Base-by-base conservation (phyloP, 768 basidiomycete genomes). In the Naganishia friedmannii region DNA sequence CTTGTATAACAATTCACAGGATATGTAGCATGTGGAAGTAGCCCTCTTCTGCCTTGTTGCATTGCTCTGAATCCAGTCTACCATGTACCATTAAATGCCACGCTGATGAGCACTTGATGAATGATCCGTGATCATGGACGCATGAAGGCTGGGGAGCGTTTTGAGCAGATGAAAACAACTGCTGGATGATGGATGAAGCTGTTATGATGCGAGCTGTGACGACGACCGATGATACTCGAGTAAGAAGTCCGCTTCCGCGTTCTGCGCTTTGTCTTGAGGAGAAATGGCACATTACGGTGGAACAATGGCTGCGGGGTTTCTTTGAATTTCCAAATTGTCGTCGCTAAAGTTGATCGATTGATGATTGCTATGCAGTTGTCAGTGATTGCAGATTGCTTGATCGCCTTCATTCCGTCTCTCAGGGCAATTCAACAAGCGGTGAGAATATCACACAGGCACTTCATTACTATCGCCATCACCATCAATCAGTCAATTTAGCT, bases 211-310 rank as follows among this genome's bases (percentile, higher is more conserved):
- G 34, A 4, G 42, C 42, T 42, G 42, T 42, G 42, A 42, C 42
- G 15, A 42, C 34, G 34, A 37, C n/a, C n/a, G n/a, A n/a, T n/a
- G n/a, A n/a, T n/a, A n/a, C n/a, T n/a, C 12, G 34, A 37, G 34
- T 4, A 37, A 12, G 34, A 37, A 12, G 34, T 17, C 15, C 42
- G 42, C 42, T 42, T 42, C 42, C 9, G 15, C 42, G n/a, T n/a
- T 42, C 15, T 42, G 42, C 42, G 42, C 42, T 42, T 42, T 42
- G 15, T 10, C 15, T 42, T 42, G 9, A 8, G 42, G 42, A 60
- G 28, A 42, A 42, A 28, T 28, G n/a, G 60, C 60, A 63, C 60
- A 63, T 63, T 63, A 63, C 60, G 5, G 42, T 63, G 39, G 39
- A 63, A 63, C 60, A 63, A 21, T 8, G 29, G 60, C 60, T 63